phyloP scores from a whole-genome alignment of 2,329 filamentous ascomycete species.

The Blastomyces gilchristii region DNA sequence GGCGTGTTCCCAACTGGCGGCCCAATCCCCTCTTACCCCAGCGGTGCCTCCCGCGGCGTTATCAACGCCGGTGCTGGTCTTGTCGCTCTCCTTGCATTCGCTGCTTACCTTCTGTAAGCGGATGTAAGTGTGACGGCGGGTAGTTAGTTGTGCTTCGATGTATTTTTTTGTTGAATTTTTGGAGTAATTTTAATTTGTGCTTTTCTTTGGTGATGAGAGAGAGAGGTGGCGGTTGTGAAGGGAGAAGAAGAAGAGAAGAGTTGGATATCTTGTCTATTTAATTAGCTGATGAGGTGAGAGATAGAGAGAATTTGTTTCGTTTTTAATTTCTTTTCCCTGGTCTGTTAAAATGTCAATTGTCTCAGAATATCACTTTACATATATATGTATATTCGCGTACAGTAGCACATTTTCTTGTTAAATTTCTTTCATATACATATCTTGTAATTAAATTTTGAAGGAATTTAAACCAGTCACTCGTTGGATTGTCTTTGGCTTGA shows the following conservation, averaged over 20 bases:
- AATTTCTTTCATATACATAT: no score
- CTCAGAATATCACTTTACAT: no score
- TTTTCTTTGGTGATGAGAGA: not conserved
- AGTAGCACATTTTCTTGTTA: no score
- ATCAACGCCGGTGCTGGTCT: slow-evolving; percentile 42
- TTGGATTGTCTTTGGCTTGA: no score
- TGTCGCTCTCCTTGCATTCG: slow-evolving; percentile 44
- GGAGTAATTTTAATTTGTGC: not conserved
- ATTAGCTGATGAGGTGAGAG: no score
- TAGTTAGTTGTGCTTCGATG: not conserved
- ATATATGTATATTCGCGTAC: no score
- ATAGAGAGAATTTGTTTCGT: not conserved
- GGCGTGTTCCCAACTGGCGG: slow-evolving; percentile 16
- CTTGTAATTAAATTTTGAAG: no score
- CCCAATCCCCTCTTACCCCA: slow-evolving; percentile 34
- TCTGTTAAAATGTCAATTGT: no score
- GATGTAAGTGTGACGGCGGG: not conserved
- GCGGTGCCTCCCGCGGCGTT: slow-evolving; percentile 42
- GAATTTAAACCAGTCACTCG: no score
- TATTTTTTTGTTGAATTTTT: not conserved
- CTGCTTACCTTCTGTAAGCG: slow-evolving; percentile 38
- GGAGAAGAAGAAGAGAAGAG: not conserved
- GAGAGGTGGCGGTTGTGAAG: not conserved
- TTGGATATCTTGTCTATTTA: no score
- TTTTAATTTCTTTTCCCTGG: not conserved